Evolutionary conservation across 1,139 yeast species (phyloP), one percentile per base, ranked within the genome.

Genomic region (Blastobotrys serpentis): DNA sequence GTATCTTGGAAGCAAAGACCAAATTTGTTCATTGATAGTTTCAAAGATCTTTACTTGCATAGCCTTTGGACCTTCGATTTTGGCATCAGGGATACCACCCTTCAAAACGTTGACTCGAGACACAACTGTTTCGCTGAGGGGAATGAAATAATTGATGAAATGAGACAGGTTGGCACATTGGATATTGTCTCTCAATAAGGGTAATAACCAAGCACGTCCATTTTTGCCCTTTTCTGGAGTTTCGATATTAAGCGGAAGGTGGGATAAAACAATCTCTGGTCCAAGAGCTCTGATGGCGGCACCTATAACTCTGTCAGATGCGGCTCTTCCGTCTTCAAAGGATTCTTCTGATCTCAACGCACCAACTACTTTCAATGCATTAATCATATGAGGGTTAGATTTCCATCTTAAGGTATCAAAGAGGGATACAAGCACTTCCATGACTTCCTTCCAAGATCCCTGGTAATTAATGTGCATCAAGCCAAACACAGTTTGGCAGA

Each of bases 161-260:
- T 74, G 87, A 0, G 76, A 73, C 49, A 94, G 72, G 49, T 77
- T 75, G 1, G 97, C 84, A 62, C 80, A 78, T 58, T 82, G 78
- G 23, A 88, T 86, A 61, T 86, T 82, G 59, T 90, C 97, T 69
- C 98, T 84, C 53, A 92, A 77, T 32, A 94, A 66, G n/a, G 98
- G 98, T 54, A 92, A 76, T 59, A 92, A 64, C 98, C 98, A 92
- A 43, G 97, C 97, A 66, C 98, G 80, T 44, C 96, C 96, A 42
- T 72, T 69, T 17, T 59, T 62, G 26, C 60, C 49, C 37, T 68
- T 68, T 16, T 73, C 66, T 3, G 81, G 73, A 18, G 10, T 36
- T 42, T 74, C 72, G 60, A 92, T 74, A 62, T 90, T 88, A 63
- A 92, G 74, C 7, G 98, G 98, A 40, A 92, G 74, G 6, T 78